phyloP scores from a whole-genome alignment of 768 basidiomycete species.

The Russula virescens region DNA sequence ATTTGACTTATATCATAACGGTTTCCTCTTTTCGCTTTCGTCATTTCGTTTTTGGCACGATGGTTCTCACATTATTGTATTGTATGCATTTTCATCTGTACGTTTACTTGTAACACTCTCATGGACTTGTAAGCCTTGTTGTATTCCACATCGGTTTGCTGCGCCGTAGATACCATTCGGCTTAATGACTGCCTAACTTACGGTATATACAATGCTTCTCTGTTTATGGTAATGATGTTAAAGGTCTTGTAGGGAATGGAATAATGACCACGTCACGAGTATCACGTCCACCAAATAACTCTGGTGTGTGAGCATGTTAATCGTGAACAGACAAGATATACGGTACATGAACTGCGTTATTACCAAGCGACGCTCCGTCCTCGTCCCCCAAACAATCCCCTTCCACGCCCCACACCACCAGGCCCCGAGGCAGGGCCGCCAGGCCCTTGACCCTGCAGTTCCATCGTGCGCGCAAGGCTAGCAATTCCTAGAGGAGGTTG shows the following conservation, averaged over 20 bases:
- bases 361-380: conserved; percentile 22
- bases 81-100: conserved; percentile 9
- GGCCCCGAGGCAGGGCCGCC: not conserved
- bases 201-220: not conserved
- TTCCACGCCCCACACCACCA: conserved; percentile 15
- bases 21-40: conserved; percentile 4
- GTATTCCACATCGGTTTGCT: not conserved
- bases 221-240: conserved; percentile 5
- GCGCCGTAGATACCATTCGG: not conserved
- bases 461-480: conserved; percentile 14
- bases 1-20: not conserved
- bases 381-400: conserved; percentile 22
- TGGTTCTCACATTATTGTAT: not conserved
- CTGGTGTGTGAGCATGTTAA: not conserved
- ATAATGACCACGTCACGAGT: conserved; percentile 6
- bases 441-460: conserved; percentile 17
- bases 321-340: not conserved
- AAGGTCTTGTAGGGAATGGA: not conserved
- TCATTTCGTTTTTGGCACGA: not conserved
- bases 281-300: not conserved
- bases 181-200: conserved; percentile 9
- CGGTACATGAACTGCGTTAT: not conserved
- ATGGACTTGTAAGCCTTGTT: not conserved
- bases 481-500: conserved; percentile 30
- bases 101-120: conserved; percentile 5